Evolutionary conservation across 1,284 basidiomycete genomes (phyloP).

Genomic region (Cutaneotrichosporon sp.): DNA sequence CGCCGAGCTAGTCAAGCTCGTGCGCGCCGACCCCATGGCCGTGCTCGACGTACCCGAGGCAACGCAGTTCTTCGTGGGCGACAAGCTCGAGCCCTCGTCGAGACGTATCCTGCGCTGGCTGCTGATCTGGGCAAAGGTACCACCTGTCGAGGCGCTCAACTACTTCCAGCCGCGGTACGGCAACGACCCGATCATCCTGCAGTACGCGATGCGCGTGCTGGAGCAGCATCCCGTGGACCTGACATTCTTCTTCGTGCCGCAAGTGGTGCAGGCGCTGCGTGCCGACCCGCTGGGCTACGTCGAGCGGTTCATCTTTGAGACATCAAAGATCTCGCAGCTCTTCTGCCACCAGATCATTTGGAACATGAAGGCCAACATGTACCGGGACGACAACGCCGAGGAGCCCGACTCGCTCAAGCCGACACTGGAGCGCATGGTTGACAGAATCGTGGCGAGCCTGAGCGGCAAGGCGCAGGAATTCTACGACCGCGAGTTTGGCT

Average conservation of each 20-base stretch:
- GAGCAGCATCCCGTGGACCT: constrained; percentile 91
- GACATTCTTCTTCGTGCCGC: constrained; percentile 99
- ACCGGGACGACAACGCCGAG: constrained; percentile 81
- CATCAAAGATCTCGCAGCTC: constrained; percentile 91
- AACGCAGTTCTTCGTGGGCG: constrained; percentile 71
- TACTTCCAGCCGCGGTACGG: constrained; percentile 81
- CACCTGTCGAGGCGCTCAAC: constrained; percentile 77
- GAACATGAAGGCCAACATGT: constrained; percentile 99
- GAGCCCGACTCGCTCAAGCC: constrained; percentile 84
- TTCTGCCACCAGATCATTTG: constrained; percentile 99
- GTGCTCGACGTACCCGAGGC: constrained; percentile 75
- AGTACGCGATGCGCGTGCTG: constrained; percentile 94
- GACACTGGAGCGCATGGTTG: constrained; percentile 77
- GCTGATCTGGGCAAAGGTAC: constrained; percentile 79
- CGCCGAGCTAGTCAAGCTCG: constrained; percentile 67
- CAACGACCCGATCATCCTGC: constrained; percentile 78
- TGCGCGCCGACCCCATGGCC: constrained; percentile 66
- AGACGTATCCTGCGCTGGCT: constrained; percentile 58
- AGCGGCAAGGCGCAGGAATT: constrained; percentile 88
- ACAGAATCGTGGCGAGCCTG: constrained; percentile 73
- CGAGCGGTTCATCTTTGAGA: constrained; percentile 92
- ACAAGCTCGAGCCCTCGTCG: constrained; percentile 53
- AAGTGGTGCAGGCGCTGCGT: constrained; percentile 92
- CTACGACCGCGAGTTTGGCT: constrained; percentile 91
- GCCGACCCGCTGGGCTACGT: constrained; percentile 89